Conservation (phyloP, 306 rosid species). For the Vigna unguiculata region DNA sequence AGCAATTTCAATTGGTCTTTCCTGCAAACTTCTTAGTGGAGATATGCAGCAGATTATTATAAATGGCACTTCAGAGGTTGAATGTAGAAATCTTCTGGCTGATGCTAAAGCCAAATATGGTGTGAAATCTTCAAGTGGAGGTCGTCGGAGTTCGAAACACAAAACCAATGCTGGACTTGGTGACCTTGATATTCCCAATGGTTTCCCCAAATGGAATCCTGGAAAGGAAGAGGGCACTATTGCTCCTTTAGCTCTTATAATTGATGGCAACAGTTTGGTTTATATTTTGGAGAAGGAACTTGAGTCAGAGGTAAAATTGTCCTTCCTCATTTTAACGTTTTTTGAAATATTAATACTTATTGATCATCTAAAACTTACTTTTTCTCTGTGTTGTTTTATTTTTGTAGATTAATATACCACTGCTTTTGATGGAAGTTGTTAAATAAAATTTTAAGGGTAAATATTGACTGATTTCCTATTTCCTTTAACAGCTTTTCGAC, state of each 20-base stretch:
- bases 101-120: constrained; percentile 73
- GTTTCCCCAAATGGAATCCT: constrained; percentile 54
- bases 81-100: constrained; percentile 75
- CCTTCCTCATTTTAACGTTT: constrained; percentile 14
- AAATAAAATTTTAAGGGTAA: constrained; percentile 20
- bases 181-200: constrained; percentile 51
- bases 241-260: constrained; percentile 79
- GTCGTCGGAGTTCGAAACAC: constrained; percentile 44
- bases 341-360: constrained; percentile 14
- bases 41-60: constrained; percentile 83
- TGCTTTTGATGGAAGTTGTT: constrained; percentile 29
- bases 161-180: constrained; percentile 51
- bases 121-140: constrained; percentile 52
- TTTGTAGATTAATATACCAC: constrained; percentile 19
- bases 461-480: constrained; percentile 38
- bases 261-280: constrained; percentile 97
- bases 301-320: constrained; percentile 77
- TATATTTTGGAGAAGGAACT: constrained; percentile 91
- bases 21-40: constrained; percentile 84
- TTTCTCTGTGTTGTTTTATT: constrained; percentile 32
- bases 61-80: constrained; percentile 78
- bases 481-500: constrained; percentile 80
- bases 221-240: constrained; percentile 62
- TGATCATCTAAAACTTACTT: constrained; percentile 27
- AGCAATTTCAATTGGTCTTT: constrained; percentile 91